phyloP scores from a whole-genome alignment of 345 rosid genomes.

The Eucalyptus polybractea region DNA sequence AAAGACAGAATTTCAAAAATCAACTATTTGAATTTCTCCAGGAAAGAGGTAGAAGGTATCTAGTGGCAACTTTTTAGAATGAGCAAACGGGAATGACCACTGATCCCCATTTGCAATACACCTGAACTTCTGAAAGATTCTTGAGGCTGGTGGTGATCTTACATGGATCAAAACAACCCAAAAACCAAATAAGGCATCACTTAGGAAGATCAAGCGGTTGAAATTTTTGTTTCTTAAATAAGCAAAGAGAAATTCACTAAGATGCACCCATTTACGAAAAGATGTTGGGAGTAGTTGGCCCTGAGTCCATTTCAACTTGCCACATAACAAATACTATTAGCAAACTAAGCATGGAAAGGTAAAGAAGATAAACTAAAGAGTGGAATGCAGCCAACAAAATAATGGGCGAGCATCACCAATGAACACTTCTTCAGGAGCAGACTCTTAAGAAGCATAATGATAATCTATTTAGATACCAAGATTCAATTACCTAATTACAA shows the following conservation, averaged over 20 bases:
- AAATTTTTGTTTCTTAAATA: not conserved
- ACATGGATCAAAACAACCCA: not conserved
- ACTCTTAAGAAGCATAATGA: not conserved
- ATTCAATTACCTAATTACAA: not conserved
- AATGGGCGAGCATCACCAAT: not conserved
- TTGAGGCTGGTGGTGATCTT: not conserved
- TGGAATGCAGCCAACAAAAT: not conserved
- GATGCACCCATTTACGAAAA: not conserved
- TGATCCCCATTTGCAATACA: not conserved
- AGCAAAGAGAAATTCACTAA: not conserved
- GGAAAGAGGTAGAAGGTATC: not conserved
- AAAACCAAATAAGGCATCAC: not conserved
- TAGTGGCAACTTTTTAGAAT: not conserved
- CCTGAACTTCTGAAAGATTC: not conserved
- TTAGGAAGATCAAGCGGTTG: not conserved
- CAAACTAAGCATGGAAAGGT: not conserved
- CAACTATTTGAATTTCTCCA: not conserved
- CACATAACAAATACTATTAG: not conserved
- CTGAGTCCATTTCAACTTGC: not conserved
- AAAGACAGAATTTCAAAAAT: not conserved
- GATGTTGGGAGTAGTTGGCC: not conserved
- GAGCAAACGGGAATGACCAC: not conserved
- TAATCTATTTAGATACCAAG: not conserved
- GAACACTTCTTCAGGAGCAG: not conserved
- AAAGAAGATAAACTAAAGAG: not conserved